These are phyloP conservation scores for Cladosporium sp. DNA, from an alignment of 2,329 filamentous ascomycete genomes.

Conservation along the genomic window DNA sequence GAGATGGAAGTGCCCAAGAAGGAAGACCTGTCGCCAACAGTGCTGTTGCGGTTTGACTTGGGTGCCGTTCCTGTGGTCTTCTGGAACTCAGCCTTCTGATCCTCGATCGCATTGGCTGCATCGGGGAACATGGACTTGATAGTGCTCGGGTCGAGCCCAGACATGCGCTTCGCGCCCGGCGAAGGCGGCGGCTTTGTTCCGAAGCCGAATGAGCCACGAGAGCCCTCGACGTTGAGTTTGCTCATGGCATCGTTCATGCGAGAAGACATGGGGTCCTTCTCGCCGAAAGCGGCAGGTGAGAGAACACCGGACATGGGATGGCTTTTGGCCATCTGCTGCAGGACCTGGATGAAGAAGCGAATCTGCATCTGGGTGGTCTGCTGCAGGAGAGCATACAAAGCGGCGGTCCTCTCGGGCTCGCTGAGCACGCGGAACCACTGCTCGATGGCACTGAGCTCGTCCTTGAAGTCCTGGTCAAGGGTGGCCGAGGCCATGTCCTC, in stretches of 20 bases:
- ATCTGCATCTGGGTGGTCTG: constrained; percentile 99
- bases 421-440: constrained; percentile 99
- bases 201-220: constrained; percentile 76
- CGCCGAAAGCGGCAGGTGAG: constrained; percentile 87
- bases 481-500: constrained; percentile 99
- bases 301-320: constrained; percentile 96
- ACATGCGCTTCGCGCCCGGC: constrained; percentile 83
- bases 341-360: constrained; percentile 96
- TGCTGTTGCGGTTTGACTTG: constrained; percentile 90
- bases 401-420: constrained; percentile 93
- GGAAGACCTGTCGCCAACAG: constrained; percentile 74
- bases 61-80: constrained; percentile 90
- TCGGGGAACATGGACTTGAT: constrained; percentile 99
- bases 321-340: constrained; percentile 98
- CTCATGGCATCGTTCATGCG: constrained; percentile 95
- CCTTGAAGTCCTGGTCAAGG: constrained; percentile 99
- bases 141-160: constrained; percentile 86
- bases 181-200: constrained; percentile 70
- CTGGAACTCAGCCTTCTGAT: constrained; percentile 96
- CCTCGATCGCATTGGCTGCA: constrained; percentile 95
- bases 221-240: constrained; percentile 84
- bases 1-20: constrained; percentile 75
- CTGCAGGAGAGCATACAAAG: constrained; percentile 90
- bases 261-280: constrained; percentile 98
- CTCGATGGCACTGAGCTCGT: constrained; percentile 97